Conservation (phyloP, 331 rosid species). For the Quercus phellos region DNA sequence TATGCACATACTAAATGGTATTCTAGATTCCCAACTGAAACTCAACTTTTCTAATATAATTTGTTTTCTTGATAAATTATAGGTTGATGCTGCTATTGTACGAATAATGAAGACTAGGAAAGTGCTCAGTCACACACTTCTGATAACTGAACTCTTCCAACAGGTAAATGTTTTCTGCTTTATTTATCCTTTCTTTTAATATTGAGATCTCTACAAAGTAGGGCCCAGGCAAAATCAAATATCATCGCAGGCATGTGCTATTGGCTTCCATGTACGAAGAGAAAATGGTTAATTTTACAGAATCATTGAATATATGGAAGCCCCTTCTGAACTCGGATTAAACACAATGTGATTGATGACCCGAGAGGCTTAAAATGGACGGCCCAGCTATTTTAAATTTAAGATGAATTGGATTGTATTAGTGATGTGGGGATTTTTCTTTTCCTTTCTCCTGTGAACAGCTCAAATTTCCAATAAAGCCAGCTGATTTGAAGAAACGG, state of each 20-base stretch:
- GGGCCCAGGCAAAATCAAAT: neutral
- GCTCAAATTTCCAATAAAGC: slow-evolving; percentile 96
- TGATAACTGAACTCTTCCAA: slow-evolving; percentile 95
- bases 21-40: neutral
- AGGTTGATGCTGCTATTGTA: slow-evolving; percentile 99
- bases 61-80: slow-evolving; percentile 22
- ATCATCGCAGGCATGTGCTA: neutral
- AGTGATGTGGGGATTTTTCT: neutral
- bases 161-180: slow-evolving; percentile 52
- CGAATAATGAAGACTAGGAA: slow-evolving; percentile 98
- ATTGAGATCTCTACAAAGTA: neutral
- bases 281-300: neutral
- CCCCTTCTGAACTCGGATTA: neutral
- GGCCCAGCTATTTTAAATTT: too few species aligned
- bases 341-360: too few species aligned
- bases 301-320: neutral
- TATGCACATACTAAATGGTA: neutral
- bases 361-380: too few species aligned
- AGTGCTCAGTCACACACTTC: slow-evolving; percentile 95
- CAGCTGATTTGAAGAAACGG: slow-evolving; percentile 96
- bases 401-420: neutral
- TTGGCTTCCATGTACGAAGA: neutral
- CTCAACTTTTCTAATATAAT: neutral
- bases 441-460: slow-evolving; percentile 25
- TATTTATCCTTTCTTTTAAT: neutral